Base-by-base conservation (phyloP, 129 eudicot genomes). In the Smallanthus sonchifolius region DNA sequence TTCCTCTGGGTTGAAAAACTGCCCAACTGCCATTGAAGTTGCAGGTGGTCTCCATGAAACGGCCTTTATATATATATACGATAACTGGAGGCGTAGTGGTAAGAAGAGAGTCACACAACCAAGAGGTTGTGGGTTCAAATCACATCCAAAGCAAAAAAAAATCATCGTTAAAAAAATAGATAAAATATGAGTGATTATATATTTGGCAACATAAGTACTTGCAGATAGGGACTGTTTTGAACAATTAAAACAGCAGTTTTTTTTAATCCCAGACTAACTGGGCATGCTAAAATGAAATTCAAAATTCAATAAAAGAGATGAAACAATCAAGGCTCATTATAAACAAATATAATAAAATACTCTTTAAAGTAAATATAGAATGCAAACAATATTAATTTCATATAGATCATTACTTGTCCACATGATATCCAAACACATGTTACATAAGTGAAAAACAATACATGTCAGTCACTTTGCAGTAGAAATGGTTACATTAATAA, bases 1-100 rank as follows among this genome's bases (percentile, higher is more conserved):
- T 70, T 87, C 96, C 44, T 80, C 66, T 74, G 91, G 96, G 62
- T 88, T 86, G 75, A 95, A 88, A 72, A 95, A 95, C 83, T 95
- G 99, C 40, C 97, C 99, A 67, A 95, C 95, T 80, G 97, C 99
- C 99, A 95, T 95, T 7, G 99, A 95, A 77, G 95, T 87, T 63
- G 97, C 97, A 47, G 99, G 96, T 65, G 99, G 99, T 77, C 96
- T 87, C 56, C 97, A 97, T 85, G 97, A 95, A 82, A 95, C 69
- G 79, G 94, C 84, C 99, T 95, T 87, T n/a, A n/a, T n/a, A n/a
- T 64, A 72, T n/a, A 81, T 63, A 49, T 39, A 61, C 67, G 78
- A 67, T 78, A 79, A 80, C 34, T 72, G 63, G 64, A 76, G 42
- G n/a, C n/a, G n/a, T n/a, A n/a, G n/a, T n/a, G n/a, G n/a, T n/a